These are phyloP conservation scores for Brassica rapa DNA, from an alignment of 345 rosid species.

Conservation along the genomic window DNA sequence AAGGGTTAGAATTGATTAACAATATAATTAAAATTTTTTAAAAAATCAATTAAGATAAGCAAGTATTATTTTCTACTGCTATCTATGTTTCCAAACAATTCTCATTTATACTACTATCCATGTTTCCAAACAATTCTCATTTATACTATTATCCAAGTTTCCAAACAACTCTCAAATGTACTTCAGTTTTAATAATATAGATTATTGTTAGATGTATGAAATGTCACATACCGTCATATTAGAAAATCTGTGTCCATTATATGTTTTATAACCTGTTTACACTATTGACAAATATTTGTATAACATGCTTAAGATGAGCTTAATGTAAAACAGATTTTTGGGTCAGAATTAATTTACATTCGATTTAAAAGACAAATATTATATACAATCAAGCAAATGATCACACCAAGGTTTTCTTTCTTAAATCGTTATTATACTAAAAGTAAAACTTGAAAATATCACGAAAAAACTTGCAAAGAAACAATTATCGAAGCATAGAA, in stretches of 20 bases:
- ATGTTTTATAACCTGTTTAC: background rate
- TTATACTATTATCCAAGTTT: too few relatives aligned
- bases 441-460: background rate
- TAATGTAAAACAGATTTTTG: background rate
- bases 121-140: too few relatives aligned
- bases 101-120: too few relatives aligned
- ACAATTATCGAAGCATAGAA: slow-evolving; percentile 15
- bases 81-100: too few relatives aligned
- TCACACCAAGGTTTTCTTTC: background rate
- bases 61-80: too few relatives aligned
- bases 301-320: background rate
- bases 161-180: too few relatives aligned
- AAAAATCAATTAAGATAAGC: too few relatives aligned
- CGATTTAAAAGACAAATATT: background rate
- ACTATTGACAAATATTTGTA: background rate
- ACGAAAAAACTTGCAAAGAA: slow-evolving; percentile 18
- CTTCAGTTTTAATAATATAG: too few relatives aligned
- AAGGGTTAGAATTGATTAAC: too few relatives aligned
- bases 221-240: slow-evolving; percentile 5
- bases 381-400: slow-evolving; percentile 22
- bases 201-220: background rate
- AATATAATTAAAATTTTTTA: too few relatives aligned
- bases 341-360: background rate
- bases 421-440: slow-evolving; percentile 23
- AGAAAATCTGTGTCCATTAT: background rate